Percentiles rank a stretch among this genome's conserved stretches.
Conservation (phyloP, 768 basidiomycete species). For the Coprinopsis sp. region DNA sequence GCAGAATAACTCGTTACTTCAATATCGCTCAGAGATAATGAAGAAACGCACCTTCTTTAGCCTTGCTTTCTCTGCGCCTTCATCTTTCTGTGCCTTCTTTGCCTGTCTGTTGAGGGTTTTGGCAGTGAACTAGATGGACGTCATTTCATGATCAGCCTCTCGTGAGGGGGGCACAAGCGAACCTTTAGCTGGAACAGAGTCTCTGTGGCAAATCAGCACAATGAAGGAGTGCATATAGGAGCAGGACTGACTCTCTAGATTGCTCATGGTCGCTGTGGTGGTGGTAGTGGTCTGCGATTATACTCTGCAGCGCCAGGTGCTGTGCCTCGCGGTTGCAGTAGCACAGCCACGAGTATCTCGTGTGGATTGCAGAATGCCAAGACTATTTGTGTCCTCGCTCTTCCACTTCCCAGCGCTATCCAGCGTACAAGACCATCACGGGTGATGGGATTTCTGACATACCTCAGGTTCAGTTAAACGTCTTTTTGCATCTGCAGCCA, state of each 20-base stretch:
- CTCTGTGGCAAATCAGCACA: conserved; percentile 52
- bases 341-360: conserved; percentile 10
- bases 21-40: conserved; percentile 2
- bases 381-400: too few species aligned
- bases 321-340: too few species aligned
- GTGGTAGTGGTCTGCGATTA: too few species aligned
- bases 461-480: conserved; percentile 46
- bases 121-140: conserved; percentile 83
- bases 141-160: conserved; percentile 8
- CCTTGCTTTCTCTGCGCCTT: conserved; percentile 79
- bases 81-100: conserved; percentile 97
- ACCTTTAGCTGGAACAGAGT: conserved; percentile 99
- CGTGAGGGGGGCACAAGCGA: conserved; percentile 1
- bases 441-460: conserved; percentile 56
- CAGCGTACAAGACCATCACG: too few species aligned
- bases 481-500: background rate
- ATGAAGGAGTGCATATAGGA: background rate
- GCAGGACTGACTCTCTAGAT: conserved; percentile 76
- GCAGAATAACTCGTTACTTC: conserved; percentile 8
- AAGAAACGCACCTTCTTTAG: conserved; percentile 76
- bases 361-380: background rate
- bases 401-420: too few species aligned
- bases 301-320: too few species aligned
- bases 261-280: conserved; percentile 52
- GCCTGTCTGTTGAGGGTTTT: conserved; percentile 93